Evolutionary conservation across 768 basidiomycete genomes (phyloP).

Genomic region (Kockovaella imperatae): DNA sequence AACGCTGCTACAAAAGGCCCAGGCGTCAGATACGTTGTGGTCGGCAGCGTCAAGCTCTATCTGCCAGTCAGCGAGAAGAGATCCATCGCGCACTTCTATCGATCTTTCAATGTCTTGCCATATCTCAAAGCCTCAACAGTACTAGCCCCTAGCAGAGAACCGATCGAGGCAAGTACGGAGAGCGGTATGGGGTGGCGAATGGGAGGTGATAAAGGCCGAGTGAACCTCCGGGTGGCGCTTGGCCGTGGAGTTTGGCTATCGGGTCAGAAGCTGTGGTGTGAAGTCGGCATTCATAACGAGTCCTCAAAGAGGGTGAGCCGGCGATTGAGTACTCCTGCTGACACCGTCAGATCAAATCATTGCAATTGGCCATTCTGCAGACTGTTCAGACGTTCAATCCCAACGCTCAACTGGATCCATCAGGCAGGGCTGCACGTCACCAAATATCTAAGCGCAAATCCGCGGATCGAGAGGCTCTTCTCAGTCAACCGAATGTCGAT

Average conservation of each 20-base stretch:
- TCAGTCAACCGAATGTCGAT: slow-evolving; percentile 6
- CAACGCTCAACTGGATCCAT: slow-evolving; percentile 47
- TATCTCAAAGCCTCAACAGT: slow-evolving; percentile 57
- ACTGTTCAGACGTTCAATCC: slow-evolving; percentile 62
- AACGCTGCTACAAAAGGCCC: slow-evolving; percentile 52
- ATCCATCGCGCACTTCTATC: slow-evolving; percentile 84
- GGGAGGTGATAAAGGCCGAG: slow-evolving; percentile 58
- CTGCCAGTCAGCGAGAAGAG: slow-evolving; percentile 55
- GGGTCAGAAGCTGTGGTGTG: slow-evolving; percentile 67
- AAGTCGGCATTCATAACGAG: slow-evolving; percentile 59
- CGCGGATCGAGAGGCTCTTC: slow-evolving; percentile 1
- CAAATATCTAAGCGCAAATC: slow-evolving; percentile 15
- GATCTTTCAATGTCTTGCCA: slow-evolving; percentile 72
- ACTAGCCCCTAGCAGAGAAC: slow-evolving; percentile 57
- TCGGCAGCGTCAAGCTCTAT: slow-evolving; percentile 72
- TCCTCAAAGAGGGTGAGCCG: slow-evolving; percentile 52
- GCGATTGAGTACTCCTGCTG: slow-evolving; percentile 5
- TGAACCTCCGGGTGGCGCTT: slow-evolving; percentile 59
- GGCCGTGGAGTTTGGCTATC: slow-evolving; percentile 72
- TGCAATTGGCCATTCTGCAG: slow-evolving; percentile 59
- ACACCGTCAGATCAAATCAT: slow-evolving; percentile 51
- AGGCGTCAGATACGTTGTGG: slow-evolving; percentile 66
- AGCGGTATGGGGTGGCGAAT: slow-evolving; percentile 51
- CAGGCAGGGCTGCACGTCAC: no score
- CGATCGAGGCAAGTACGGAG: slow-evolving; percentile 55